These are phyloP conservation scores for Trematosphaeria pertusa DNA, from an alignment of 2,329 filamentous ascomycete species.

Conservation along the genomic window DNA sequence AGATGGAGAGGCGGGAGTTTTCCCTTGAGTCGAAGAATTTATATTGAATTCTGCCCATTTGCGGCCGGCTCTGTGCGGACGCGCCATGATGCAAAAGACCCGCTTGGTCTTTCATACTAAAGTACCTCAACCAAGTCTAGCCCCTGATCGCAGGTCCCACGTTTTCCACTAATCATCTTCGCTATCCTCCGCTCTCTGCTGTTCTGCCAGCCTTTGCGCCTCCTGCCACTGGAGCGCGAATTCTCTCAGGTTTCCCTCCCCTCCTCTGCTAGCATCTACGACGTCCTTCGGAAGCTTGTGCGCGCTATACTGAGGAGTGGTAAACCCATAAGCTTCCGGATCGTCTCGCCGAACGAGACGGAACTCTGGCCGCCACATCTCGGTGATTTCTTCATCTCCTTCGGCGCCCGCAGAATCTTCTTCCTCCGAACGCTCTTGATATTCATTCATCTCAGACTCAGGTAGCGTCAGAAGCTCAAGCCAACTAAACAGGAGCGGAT, in stretches of 20 bases:
- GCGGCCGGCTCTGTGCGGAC: no score
- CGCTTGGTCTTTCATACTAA: no score
- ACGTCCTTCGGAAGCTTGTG: slow-evolving; percentile 96
- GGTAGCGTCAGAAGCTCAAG: slow-evolving; percentile 79
- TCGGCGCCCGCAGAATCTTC: slow-evolving; percentile 31
- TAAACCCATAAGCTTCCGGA: slow-evolving; percentile 86
- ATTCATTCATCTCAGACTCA: slow-evolving; percentile 52
- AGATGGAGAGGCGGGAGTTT: neutral
- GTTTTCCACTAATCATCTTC: slow-evolving; percentile 46
- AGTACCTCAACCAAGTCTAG: no score
- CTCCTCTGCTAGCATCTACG: slow-evolving; percentile 68
- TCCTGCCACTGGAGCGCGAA: slow-evolving; percentile 59
- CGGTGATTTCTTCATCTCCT: slow-evolving; percentile 59
- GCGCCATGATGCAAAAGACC: no score
- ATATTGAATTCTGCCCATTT: no score
- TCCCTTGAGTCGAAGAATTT: no score
- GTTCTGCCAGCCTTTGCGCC: slow-evolving; percentile 50
- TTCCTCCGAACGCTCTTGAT: slow-evolving; percentile 21
- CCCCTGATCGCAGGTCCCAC: no score
- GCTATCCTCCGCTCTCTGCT: slow-evolving; percentile 48
- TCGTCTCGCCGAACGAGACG: slow-evolving; percentile 83
- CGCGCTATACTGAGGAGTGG: slow-evolving; percentile 86
- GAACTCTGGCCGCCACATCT: slow-evolving; percentile 74
- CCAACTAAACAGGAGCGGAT: slow-evolving; percentile 90
- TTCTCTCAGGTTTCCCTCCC: slow-evolving; percentile 78